Evolutionary conservation across 495 filamentous ascomycete genomes (phyloP).

Genomic region (Penicilliopsis zonata): DNA sequence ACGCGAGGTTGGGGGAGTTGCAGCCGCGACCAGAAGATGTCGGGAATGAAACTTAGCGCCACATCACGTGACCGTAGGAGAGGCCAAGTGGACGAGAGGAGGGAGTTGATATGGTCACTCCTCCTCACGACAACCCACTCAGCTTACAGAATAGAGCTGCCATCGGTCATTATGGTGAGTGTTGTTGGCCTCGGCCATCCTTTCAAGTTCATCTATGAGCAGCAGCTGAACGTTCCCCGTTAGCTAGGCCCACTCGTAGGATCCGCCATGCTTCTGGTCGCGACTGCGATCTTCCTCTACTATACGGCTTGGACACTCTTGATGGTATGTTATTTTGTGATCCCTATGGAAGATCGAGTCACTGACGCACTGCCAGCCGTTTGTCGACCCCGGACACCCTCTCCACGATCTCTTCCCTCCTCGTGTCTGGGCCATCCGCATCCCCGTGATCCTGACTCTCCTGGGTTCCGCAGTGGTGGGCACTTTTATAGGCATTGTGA

Average conservation of each 20-base stretch:
- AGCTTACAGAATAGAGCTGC: constrained; percentile 2
- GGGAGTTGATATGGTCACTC: no score
- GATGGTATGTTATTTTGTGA: constrained; percentile 54
- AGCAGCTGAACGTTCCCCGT: constrained; percentile 4
- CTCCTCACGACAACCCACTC: no score
- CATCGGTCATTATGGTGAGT: constrained; percentile 16
- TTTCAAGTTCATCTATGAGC: background rate
- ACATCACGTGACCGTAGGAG: background rate
- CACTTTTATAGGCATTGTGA: constrained; percentile 90
- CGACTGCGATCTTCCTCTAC: constrained; percentile 93
- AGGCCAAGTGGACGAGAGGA: no score
- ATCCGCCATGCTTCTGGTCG: constrained; percentile 93
- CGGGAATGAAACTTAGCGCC: no score
- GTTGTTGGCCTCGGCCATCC: no score
- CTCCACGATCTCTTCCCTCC: constrained; percentile 93
- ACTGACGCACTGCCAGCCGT: constrained; percentile 50
- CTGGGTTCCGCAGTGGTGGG: constrained; percentile 89
- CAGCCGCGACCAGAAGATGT: constrained; percentile 8
- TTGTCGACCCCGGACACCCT: constrained; percentile 88
- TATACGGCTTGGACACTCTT: constrained; percentile 97
- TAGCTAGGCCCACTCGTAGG: constrained; percentile 94
- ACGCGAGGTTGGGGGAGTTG: no score
- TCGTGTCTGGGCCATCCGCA: constrained; percentile 96
- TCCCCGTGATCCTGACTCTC: constrained; percentile 91
- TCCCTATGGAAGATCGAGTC: constrained; percentile 3